Conservation (phyloP, 257 asterid genomes). For the Euphrasia confusa region DNA sequence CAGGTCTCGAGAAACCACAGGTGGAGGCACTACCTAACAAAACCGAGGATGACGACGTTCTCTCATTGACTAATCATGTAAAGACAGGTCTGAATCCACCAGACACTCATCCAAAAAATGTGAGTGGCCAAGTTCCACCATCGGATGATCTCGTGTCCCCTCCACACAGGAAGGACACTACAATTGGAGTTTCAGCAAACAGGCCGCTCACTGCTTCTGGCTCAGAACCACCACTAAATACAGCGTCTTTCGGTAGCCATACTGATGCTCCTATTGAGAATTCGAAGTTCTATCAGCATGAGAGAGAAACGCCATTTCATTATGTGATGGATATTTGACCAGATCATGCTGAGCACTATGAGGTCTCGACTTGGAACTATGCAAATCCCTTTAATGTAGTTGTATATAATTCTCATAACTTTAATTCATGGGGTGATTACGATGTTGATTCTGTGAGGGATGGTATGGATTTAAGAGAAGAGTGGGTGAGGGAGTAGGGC, state of each 20-base stretch:
- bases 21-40: not conserved
- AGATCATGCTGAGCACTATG: not conserved
- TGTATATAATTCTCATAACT: conserved; percentile 8
- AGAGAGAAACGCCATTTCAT: not conserved
- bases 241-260: not conserved
- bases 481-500: conserved; percentile 14
- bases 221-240: not conserved
- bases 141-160: conserved; percentile 8
- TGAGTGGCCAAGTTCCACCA: not conserved
- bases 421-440: conserved; percentile 1
- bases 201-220: not conserved
- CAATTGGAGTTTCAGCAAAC: not conserved
- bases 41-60: not conserved
- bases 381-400: not conserved
- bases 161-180: not conserved
- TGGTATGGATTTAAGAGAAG: conserved; percentile 12
- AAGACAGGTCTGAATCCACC: conserved; percentile 1
- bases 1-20: not conserved
- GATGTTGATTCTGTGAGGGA: not conserved
- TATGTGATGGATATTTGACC: not conserved
- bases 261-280: not conserved
- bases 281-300: not conserved
- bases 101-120: conserved; percentile 2
- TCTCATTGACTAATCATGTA: not conserved
- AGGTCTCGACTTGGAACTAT: not conserved